Evolutionary conservation across 2,329 filamentous ascomycete genomes (phyloP).

Genomic region (Fusarium praegraminearum): DNA sequence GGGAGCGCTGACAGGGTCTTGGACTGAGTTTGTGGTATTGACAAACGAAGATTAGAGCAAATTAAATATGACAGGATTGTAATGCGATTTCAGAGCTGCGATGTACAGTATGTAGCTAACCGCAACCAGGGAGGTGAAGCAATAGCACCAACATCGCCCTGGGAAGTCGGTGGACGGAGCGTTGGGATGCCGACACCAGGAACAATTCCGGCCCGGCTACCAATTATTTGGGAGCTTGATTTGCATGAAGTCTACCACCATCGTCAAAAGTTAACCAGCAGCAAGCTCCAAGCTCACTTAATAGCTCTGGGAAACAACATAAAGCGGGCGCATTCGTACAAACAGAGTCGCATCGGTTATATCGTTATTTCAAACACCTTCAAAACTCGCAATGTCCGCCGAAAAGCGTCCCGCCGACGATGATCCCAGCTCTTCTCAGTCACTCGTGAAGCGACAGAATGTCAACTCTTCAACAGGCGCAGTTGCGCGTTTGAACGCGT

Average conservation of each 20-base stretch:
- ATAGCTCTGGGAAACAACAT: slow-evolving; percentile 16
- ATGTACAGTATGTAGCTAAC: slow-evolving; percentile 9
- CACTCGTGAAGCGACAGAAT: slow-evolving; percentile 92
- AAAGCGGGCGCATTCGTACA: slow-evolving; percentile 18
- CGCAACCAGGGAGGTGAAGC: slow-evolving; percentile 32
- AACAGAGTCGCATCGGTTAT: slow-evolving; percentile 18
- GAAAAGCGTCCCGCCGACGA: slow-evolving; percentile 93
- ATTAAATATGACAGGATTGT: neutral
- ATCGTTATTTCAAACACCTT: neutral
- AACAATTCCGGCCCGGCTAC: slow-evolving; percentile 54
- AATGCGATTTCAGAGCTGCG: slow-evolving; percentile 4
- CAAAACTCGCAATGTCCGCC: slow-evolving; percentile 74
- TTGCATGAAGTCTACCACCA: slow-evolving; percentile 35
- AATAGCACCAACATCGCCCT: slow-evolving; percentile 40
- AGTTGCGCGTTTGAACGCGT: slow-evolving; percentile 64
- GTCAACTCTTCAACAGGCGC: slow-evolving; percentile 62
- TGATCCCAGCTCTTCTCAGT: slow-evolving; percentile 81
- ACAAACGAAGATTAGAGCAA: neutral
- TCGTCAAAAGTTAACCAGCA: slow-evolving; percentile 26
- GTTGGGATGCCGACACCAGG: slow-evolving; percentile 44
- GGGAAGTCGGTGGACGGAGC: slow-evolving; percentile 43
- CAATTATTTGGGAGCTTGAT: slow-evolving; percentile 46
- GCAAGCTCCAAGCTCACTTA: slow-evolving; percentile 27
- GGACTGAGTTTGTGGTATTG: too few species aligned
- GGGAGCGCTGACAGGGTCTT: neutral